Evolutionary conservation across 257 asterid species (phyloP), one percentile per base, ranked within the genome.

Genomic region (Coffea eugenioides): DNA sequence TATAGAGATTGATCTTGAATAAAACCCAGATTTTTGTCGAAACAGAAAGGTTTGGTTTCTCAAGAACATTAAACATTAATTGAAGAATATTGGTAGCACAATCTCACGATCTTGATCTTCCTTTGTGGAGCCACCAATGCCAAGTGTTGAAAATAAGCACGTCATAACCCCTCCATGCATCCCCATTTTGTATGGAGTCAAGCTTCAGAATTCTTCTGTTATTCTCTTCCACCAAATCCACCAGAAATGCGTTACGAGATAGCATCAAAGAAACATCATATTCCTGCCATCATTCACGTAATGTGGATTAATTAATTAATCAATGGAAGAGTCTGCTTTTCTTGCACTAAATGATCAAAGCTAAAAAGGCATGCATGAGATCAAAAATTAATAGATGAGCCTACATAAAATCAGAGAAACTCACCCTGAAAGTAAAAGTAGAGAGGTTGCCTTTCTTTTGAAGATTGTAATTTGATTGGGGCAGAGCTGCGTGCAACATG

Each of bases 51-150:
- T 15, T 41, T 7, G 36, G 1, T 6, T 46, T 64, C 65, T 14
- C n/a, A 69, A 69, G 36, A 67, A 36, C 9, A 21, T 71, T 49
- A 4, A 12, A 46, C 18, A 39, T 71, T 8, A 62, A 62, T 25
- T n/a, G 15, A 62, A 45, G 20, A 41, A 4, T 45, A 39, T 39
- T 39, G 18, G 31, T 5, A 45, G 12, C 10, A 36, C 20, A 12
- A 12, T 51, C 94, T 86, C 74, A 91, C 97, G 98, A 81, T 81
- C 85, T 89, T 76, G 76, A 64, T 49, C 61, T 85, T 83, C 97
- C 98, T 75, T 92, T 90, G 77, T 90, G 97, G 43, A 89, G 92
- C 98, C 97, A 93, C 98, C 98, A 92, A 79, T 91, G 98, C 97
- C 97, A 92, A 10, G 98, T 85, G 27, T 90, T 92, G 83, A 93